Evolutionary conservation across 2,329 filamentous ascomycete genomes (phyloP).

Genomic region (Curvularia spicifera): DNA sequence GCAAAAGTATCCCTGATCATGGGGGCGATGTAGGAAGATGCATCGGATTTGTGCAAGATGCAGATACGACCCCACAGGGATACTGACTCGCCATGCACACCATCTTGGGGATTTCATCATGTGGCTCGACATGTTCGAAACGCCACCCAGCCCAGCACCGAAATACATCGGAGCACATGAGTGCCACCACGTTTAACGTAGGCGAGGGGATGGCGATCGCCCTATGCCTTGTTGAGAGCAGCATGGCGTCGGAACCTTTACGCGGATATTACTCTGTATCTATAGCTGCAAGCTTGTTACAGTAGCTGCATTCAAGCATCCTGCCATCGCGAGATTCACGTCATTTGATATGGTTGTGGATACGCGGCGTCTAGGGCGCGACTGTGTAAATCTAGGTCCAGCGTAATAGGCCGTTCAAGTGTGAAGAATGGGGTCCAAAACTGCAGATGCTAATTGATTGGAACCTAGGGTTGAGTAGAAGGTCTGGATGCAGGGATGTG

Average conservation of each 20-base stretch:
- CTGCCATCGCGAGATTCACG: conserved; percentile 3
- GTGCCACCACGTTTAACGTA: conserved; percentile 1
- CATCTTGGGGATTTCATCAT: conserved; percentile 2
- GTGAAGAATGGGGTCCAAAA: neutral
- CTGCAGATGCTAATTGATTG: neutral
- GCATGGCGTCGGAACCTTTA: neutral
- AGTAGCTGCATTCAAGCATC: neutral
- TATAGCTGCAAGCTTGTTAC: conserved; percentile 7
- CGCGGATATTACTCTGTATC: conserved; percentile 1
- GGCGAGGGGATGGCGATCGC: conserved; percentile 1
- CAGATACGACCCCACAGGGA: conserved; percentile 6
- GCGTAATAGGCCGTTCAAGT: neutral
- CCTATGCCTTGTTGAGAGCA: neutral
- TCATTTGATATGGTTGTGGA: conserved; percentile 3
- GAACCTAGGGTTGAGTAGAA: neutral
- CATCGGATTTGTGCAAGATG: conserved; percentile 8
- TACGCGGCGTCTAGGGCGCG: neutral
- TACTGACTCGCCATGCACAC: conserved; percentile 14
- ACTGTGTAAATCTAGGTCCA: neutral
- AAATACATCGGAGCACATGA: neutral
- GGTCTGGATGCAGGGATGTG: neutral
- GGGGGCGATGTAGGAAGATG: conserved; percentile 2
- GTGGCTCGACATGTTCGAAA: conserved; percentile 3
- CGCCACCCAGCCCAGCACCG: neutral
- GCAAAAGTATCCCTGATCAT: neutral